Evolutionary conservation across 2,329 filamentous ascomycete species (phyloP).

Genomic region (Apiospora koreana): DNA sequence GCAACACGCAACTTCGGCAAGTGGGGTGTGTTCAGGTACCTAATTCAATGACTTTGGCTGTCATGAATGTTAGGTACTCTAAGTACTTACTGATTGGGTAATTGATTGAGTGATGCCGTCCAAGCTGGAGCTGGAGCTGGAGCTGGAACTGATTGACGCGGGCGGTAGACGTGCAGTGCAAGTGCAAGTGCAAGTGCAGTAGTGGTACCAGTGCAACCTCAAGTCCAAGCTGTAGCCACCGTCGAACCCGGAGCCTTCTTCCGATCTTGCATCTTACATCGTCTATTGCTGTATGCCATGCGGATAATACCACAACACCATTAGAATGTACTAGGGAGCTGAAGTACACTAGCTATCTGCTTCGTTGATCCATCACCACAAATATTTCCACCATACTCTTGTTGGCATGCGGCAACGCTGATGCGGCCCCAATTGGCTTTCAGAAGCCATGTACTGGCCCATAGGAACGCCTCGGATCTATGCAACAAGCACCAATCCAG

Average conservation of each 20-base stretch:
- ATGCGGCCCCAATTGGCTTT: slow-evolving; percentile 35
- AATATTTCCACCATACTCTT: neutral
- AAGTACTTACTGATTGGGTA: neutral
- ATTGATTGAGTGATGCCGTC: neutral
- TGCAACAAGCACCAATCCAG: slow-evolving; percentile 70
- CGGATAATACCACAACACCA: neutral
- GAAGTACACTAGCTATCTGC: neutral
- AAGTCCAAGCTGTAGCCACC: neutral
- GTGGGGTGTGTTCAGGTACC: neutral
- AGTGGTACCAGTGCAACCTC: neutral
- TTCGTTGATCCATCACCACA: neutral
- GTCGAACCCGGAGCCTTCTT: neutral
- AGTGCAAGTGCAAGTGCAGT: too few relatives aligned
- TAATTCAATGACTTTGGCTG: neutral
- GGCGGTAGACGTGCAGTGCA: neutral
- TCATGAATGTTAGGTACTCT: too few relatives aligned
- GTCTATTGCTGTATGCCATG: neutral
- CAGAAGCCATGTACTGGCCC: slow-evolving; percentile 82
- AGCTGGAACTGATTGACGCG: neutral
- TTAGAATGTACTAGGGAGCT: neutral
- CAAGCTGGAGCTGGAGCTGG: neutral
- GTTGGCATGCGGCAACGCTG: slow-evolving; percentile 24
- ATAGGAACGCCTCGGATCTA: slow-evolving; percentile 82
- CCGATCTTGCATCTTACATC: neutral
- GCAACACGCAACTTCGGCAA: neutral